Base-by-base conservation (phyloP, 2,329 filamentous ascomycete genomes). In the Rhytidhysteron rufulum region DNA sequence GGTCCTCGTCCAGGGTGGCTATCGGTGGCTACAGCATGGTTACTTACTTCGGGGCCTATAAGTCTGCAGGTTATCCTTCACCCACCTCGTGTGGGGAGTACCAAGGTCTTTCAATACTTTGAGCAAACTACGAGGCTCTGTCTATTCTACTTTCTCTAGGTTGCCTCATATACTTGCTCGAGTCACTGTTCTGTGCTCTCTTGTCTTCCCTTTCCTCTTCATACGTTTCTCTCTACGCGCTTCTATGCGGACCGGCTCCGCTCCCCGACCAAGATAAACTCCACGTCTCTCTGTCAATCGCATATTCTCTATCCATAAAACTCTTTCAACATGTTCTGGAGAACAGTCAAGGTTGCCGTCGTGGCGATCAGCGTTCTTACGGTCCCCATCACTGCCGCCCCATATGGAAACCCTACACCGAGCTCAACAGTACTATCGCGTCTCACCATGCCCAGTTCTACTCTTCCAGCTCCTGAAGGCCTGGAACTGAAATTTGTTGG, bases 401-500 rank as follows among this genome's bases (percentile, higher is more conserved):
- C 4, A 32, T 40, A 24, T 5, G 7, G 20, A 9, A n/a, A 48
- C 50, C 37, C 51, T 64, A 8, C 53, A 13, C 8, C 24, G 24
- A 27, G 24, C 24, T 7, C 24, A 27, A 27, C 24, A 7, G 24
- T 27, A 8, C 24, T 27, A 27, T 27, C 24, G 13, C 24, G 53
- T 60, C 35, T 37, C 17, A 17, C 16, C 10, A 29, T 37, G 47
- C 62, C 62, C 11, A 40, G 48, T 34, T 61, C 51, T 39, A 51
- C 49, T 9, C 59, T 65, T 6, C 53, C 57, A n/a, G 31, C 48
- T 13, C 58, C 60, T 1, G 46, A 48, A 11, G 55, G 48, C 15
- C 50, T 59, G 7, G 38, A 51, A 15, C 67, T 77, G 34, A 70
- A 73, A 51, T 70, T 69, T 45, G 59, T 76, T 31, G 61, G 67